A percentile compares a stretch with the other conserved stretches of the same genome.
These are phyloP conservation scores for Digitaria exilis DNA, from an alignment of 202 grass and related monocot species.

Conservation along the genomic window DNA sequence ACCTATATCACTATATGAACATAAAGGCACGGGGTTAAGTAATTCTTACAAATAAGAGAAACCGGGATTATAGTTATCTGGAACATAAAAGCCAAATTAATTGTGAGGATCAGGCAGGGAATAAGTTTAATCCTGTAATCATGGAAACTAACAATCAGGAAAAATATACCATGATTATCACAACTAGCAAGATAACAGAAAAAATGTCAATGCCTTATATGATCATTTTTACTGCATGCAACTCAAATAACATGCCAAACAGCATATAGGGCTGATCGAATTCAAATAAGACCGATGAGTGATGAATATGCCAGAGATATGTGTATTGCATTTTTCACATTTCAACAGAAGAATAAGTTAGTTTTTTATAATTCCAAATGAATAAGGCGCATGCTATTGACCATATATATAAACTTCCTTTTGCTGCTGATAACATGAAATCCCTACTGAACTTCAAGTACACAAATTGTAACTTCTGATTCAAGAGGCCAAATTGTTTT, in stretches of 20 bases:
- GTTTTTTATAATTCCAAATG: too few species aligned
- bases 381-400: constrained; percentile 11
- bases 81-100: constrained; percentile 18
- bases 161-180: not conserved
- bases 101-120: constrained; percentile 6
- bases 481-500: constrained; percentile 1
- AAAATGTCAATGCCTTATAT: not conserved
- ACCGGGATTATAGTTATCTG: not conserved
- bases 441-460: not conserved
- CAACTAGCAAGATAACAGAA: not conserved
- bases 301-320: not conserved
- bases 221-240: not conserved
- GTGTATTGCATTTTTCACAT: not conserved
- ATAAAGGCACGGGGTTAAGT: not conserved
- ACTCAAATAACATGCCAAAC: not conserved
- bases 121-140: not conserved
- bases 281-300: constrained; percentile 16
- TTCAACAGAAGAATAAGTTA: not conserved
- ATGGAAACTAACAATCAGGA: constrained; percentile 18
- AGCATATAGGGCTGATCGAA: not conserved
- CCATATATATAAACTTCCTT: not conserved
- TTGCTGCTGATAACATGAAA: too few species aligned
- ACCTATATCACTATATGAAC: constrained; percentile 30
- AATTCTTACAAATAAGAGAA: constrained; percentile 1
- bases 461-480: constrained; percentile 1